Evolutionary conservation across 306 rosid species (phyloP), one percentile per base, ranked within the genome.

Genomic region (Herpetospermum pedunculosum): DNA sequence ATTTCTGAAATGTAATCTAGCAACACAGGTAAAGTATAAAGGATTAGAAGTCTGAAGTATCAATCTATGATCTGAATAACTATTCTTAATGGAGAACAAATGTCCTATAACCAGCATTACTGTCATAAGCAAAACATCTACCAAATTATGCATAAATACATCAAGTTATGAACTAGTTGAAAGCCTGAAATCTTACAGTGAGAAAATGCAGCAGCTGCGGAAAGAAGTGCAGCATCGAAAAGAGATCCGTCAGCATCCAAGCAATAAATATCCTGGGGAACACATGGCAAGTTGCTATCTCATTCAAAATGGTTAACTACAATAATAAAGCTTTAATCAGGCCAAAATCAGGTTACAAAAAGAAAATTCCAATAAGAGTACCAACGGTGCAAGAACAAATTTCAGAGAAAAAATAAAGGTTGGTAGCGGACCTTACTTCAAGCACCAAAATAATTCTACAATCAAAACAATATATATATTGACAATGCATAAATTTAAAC

Each of bases 231-330:
- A 79, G 96, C 89, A 75, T 90, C 96, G 63, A 87, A 90, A 68
- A 90, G 92, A 72, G 97, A 81, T 75, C 98, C 96, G 72, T 90
- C 96, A 74, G 98, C 96, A 77, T 88, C 96, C 92, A 92, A 87
- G 80, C 93, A 92, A 78, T 90, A 92, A 68, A 92, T 82, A 82
- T 90, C 97, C 96, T 92, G 87, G 64, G 79, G 23, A 48, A 73
- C 52, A 53, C 64, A 76, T 38, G 35, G 49, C 16, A 35, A 49
- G 44, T 78, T 58, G 29, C 52, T 40, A 52, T 41, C 72, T 78
- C 75, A 77, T 80, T 58, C 21, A 82, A 81, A 57, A 60, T 50
- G 78, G 54, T 35, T 38, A 15, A 73, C 18, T 25, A 9, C 18
- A 49, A 35, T 4, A 64, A 38, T 48, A 73, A 15, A 21, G 5